Conservation (phyloP, 495 filamentous ascomycete genomes). For the Annulohypoxylon bovei region DNA sequence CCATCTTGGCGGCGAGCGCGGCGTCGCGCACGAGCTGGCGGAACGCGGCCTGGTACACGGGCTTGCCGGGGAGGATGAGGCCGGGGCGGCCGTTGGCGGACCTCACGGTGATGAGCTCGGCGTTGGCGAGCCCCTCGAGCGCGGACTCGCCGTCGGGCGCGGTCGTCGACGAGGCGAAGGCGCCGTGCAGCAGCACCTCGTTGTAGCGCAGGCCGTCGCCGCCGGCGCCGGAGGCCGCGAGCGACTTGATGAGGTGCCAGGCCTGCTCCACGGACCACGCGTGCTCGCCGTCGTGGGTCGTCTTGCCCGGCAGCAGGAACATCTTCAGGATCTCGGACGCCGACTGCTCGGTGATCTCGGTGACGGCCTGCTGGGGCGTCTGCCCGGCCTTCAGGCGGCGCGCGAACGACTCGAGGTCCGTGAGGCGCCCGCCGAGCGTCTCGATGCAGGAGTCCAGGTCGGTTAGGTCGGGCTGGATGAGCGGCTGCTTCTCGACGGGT, state of each 20-base stretch:
- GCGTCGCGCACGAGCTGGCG: conserved; percentile 71
- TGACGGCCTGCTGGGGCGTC: conserved; percentile 81
- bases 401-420: conserved; percentile 91
- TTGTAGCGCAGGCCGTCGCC: conserved; percentile 77
- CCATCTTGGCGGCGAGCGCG: conserved; percentile 77
- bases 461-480: conserved; percentile 55
- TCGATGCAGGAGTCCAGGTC: conserved; percentile 86
- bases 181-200: conserved; percentile 77
- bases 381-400: conserved; percentile 92
- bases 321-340: conserved; percentile 92
- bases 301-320: conserved; percentile 72
- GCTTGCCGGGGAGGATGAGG: conserved; percentile 80
- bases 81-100: conserved; percentile 77
- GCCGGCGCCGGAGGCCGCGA: conserved; percentile 59
- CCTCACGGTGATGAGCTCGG: conserved; percentile 86
- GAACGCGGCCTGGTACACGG: conserved; percentile 89
- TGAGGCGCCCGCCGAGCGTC: conserved; percentile 85
- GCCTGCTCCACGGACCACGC: conserved; percentile 86
- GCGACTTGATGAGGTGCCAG: conserved; percentile 83
- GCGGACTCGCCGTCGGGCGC: conserved; percentile 69
- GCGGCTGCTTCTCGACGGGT: conserved; percentile 35
- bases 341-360: conserved; percentile 87
- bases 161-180: conserved; percentile 68
- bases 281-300: conserved; percentile 55
- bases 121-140: conserved; percentile 82